phyloP scores from a whole-genome alignment of 768 basidiomycete genomes.

The Russula emetica region DNA sequence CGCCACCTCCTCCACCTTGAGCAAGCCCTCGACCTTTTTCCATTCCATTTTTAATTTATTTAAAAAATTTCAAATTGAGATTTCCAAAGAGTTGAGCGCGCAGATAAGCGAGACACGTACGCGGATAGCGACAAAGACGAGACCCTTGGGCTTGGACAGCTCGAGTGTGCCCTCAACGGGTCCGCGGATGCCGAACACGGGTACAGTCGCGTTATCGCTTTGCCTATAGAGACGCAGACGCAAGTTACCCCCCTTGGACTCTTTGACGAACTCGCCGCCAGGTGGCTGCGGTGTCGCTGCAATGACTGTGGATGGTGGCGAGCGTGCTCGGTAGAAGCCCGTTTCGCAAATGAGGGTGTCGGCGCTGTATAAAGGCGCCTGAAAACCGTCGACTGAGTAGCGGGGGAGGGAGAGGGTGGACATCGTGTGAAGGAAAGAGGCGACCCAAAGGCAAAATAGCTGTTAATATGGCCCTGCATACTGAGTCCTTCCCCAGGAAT shows the following conservation, averaged over 20 bases:
- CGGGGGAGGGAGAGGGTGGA: constrained; percentile 22
- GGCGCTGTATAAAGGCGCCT: constrained; percentile 17
- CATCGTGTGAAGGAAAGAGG: constrained; percentile 6
- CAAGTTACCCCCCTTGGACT: constrained; percentile 21
- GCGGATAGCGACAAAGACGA: constrained; percentile 24
- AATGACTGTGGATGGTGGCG: background rate
- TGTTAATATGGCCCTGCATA: background rate
- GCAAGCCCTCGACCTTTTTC: constrained; percentile 31
- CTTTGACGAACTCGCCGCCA: constrained; percentile 24
- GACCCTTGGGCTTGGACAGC: constrained; percentile 22
- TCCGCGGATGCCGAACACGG: constrained; percentile 20
- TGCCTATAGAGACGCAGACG: constrained; percentile 23
- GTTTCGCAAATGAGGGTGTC: constrained; percentile 19
- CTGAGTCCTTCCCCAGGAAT: background rate
- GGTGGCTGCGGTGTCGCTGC: too few relatives aligned
- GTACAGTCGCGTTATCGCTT: background rate
- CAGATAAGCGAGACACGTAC: constrained; percentile 9
- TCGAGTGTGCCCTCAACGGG: constrained; percentile 24
- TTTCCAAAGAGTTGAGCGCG: background rate
- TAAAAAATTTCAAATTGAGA: background rate
- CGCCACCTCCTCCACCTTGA: constrained; percentile 33
- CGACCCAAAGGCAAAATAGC: background rate
- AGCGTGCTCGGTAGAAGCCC: background rate
- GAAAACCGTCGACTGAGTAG: constrained; percentile 11
- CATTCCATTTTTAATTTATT: background rate